Conservation (phyloP, 2,329 filamentous ascomycete species). For the Chaetoscypha palmicola region DNA sequence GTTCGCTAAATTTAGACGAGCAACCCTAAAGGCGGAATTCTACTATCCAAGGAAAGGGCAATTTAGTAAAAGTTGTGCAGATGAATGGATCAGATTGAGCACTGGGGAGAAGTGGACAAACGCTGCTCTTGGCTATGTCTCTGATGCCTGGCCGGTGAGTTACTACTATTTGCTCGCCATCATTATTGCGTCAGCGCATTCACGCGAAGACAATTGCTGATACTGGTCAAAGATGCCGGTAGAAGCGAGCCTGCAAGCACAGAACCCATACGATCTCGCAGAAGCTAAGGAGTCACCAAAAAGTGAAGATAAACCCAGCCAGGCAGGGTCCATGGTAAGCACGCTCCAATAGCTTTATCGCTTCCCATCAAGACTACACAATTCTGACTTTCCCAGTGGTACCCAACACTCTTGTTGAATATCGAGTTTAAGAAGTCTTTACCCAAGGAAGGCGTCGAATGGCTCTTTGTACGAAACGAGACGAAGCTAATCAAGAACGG, state of each 20-base stretch:
- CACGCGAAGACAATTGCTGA: too few relatives aligned
- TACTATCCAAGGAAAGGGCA: slow-evolving; percentile 45
- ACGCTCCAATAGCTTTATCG: too few relatives aligned
- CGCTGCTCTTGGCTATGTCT: slow-evolving; percentile 55
- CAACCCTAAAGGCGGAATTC: slow-evolving; percentile 41
- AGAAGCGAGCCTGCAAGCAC: slow-evolving; percentile 39
- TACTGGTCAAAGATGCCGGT: slow-evolving; percentile 54
- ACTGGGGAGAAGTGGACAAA: slow-evolving; percentile 58
- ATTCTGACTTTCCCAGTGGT: slow-evolving; percentile 26
- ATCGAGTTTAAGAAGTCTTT: slow-evolving; percentile 70
- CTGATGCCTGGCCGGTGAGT: slow-evolving; percentile 52
- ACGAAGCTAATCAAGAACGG: slow-evolving; percentile 64
- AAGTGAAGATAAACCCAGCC: slow-evolving; percentile 5
- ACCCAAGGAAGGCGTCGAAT: slow-evolving; percentile 61
- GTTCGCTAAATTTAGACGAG: slow-evolving; percentile 29
- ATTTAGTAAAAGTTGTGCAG: slow-evolving; percentile 36
- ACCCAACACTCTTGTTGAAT: slow-evolving; percentile 60
- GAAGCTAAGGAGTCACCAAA: slow-evolving; percentile 11
- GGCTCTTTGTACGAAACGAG: slow-evolving; percentile 59
- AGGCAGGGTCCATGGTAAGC: not conserved
- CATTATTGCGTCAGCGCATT: too few relatives aligned
- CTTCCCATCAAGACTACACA: too few relatives aligned
- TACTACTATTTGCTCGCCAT: too few relatives aligned
- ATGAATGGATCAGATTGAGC: slow-evolving; percentile 61
- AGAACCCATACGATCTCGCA: slow-evolving; percentile 21